Conservation (phyloP, 495 filamentous ascomycete genomes). For the Neurospora discreta region DNA sequence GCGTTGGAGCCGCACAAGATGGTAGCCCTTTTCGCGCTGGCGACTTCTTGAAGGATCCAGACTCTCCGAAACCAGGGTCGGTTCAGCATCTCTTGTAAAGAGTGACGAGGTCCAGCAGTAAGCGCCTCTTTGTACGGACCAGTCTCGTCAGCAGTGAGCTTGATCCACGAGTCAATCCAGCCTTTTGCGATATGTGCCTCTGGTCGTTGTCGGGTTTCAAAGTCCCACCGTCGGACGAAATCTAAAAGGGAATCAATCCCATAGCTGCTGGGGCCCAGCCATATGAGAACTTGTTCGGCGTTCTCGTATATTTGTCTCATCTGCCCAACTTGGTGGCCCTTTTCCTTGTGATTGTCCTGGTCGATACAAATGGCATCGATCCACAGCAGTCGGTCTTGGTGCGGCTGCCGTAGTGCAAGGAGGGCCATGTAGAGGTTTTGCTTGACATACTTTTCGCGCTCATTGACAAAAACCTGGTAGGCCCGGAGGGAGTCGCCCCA, state of each 20-base stretch:
- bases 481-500: constrained; percentile 14
- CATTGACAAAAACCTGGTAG: background rate
- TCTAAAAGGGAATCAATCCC: background rate
- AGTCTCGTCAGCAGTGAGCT: background rate
- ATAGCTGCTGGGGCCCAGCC: background rate
- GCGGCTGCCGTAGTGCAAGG: background rate
- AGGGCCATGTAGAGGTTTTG: constrained; percentile 2
- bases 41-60: constrained; percentile 16
- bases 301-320: constrained; percentile 5
- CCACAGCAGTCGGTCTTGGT: constrained; percentile 7
- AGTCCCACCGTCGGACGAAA: background rate
- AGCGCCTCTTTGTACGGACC: no score
- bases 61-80: constrained; percentile 12
- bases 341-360: constrained; percentile 7
- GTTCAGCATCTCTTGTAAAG: background rate
- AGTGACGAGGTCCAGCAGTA: no score
- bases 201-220: background rate
- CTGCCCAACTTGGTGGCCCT: constrained; percentile 4
- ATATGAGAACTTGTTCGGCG: constrained; percentile 1
- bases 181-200: accelerated
- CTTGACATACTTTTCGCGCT: background rate
- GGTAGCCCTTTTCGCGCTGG: background rate
- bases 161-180: background rate
- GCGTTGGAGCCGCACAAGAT: constrained; percentile 17
- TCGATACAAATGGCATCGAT: constrained; percentile 12